phyloP scores from a whole-genome alignment of 768 basidiomycete genomes.

The Lentinula edodes region DNA sequence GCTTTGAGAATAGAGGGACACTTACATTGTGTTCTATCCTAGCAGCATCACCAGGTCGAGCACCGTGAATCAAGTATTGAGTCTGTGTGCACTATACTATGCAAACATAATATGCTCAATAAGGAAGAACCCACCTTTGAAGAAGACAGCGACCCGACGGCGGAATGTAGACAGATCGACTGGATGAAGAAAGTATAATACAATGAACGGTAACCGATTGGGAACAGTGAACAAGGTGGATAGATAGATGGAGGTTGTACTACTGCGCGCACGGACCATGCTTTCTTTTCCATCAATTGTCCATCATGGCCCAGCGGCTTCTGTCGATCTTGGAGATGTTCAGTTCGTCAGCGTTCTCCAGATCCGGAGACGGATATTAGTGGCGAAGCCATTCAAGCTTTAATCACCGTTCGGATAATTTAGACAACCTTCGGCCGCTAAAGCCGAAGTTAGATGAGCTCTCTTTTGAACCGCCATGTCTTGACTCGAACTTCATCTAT shows the following conservation, averaged over 20 bases:
- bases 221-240: not conserved
- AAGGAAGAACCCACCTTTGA: not conserved
- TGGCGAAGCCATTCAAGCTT: not conserved
- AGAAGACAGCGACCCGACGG: not conserved
- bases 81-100: too few species aligned
- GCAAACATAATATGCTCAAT: not conserved
- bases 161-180: not conserved
- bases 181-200: not conserved
- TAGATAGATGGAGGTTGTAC: not conserved
- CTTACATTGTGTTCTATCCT: not conserved
- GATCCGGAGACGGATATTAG: not conserved
- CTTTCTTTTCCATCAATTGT: not conserved
- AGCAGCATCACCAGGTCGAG: not conserved
- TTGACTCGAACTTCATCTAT: not conserved
- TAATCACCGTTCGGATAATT: not conserved
- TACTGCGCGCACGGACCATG: not conserved
- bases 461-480: not conserved
- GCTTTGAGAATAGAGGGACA: not conserved
- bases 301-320: not conserved
- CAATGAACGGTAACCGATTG: not conserved
- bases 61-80: not conserved
- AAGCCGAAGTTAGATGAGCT: not conserved
- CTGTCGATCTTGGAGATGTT: not conserved
- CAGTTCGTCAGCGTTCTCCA: too few species aligned
- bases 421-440: not conserved